phyloP scores from a whole-genome alignment of 2,329 filamentous ascomycete genomes.

The Arthrocladium fulminans region DNA sequence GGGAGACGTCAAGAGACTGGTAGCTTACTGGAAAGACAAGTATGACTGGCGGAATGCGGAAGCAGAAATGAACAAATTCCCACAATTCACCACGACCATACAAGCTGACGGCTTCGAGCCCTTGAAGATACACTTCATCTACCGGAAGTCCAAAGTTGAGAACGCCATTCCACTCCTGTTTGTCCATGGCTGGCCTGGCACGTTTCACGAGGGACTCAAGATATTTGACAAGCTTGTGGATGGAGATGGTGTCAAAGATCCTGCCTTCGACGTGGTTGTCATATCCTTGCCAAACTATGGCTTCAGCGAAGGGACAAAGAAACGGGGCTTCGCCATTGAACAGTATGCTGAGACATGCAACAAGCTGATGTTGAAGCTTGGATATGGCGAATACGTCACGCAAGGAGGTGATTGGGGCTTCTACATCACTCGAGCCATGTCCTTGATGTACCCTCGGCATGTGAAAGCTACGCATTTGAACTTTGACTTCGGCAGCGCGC shows the following conservation, averaged over 20 bases:
- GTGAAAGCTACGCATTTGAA: conserved; percentile 11
- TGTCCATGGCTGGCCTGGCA: conserved; percentile 19
- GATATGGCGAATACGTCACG: conserved; percentile 28
- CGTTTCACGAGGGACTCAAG: conserved; percentile 19
- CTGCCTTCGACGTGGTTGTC: conserved; percentile 16
- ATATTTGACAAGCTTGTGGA: conserved; percentile 37
- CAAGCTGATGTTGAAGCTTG: conserved; percentile 17
- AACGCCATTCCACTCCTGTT: conserved; percentile 20
- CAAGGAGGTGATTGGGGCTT: conserved; percentile 58
- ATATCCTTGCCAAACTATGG: conserved; percentile 15
- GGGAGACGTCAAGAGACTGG: conserved; percentile 29
- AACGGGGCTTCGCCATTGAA: conserved; percentile 49
- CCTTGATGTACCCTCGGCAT: conserved; percentile 26
- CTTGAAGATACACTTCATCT: conserved; percentile 32
- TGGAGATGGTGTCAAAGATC: conserved; percentile 11
- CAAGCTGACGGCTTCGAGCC: conserved; percentile 32
- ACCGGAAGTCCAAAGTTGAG: conserved; percentile 24
- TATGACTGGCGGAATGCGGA: conserved; percentile 32
- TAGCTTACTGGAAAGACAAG: conserved; percentile 29
- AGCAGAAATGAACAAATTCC: conserved; percentile 29
- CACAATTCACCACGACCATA: conserved; percentile 30
- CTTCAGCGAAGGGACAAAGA: conserved; percentile 18
- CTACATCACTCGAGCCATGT: conserved; percentile 55
- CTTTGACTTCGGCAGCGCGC: conserved; percentile 12
- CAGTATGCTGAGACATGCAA: conserved; percentile 44